phyloP scores from a whole-genome alignment of 129 eudicot genomes.

The Flaveria brownii region DNA sequence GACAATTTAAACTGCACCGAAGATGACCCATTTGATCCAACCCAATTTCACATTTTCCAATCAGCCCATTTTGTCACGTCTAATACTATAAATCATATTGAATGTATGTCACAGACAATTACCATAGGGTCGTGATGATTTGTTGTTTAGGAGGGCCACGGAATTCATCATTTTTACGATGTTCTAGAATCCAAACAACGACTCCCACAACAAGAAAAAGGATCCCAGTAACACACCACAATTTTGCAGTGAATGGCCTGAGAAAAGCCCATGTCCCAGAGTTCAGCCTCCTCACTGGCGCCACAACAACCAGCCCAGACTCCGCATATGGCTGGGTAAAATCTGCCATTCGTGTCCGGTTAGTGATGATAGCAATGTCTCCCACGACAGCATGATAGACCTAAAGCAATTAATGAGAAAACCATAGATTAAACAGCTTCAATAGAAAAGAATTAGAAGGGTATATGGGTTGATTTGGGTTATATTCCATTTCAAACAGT shows the following conservation, averaged over 20 bases:
- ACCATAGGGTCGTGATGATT: constrained; percentile 63
- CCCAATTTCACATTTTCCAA: neutral
- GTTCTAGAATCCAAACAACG: constrained; percentile 73
- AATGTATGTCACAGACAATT: constrained; percentile 19
- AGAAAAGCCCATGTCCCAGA: constrained; percentile 61
- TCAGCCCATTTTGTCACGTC: neutral
- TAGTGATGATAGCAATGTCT: constrained; percentile 58
- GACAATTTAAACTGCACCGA: neutral
- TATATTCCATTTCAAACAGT: neutral
- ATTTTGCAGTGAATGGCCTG: constrained; percentile 49
- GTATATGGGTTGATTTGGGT: neutral
- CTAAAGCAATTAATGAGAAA: constrained; percentile 27
- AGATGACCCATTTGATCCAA: neutral
- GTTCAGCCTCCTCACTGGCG: constrained; percentile 49
- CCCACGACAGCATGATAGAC: constrained; percentile 64
- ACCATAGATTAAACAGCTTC: neutral
- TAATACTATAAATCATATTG: constrained; percentile 1
- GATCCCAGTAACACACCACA: constrained; percentile 57
- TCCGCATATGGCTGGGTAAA: constrained; percentile 67
- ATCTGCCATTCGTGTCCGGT: constrained; percentile 59
- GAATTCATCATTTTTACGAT: constrained; percentile 66
- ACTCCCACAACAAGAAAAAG: constrained; percentile 57
- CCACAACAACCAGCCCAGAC: constrained; percentile 73
- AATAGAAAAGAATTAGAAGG: neutral
- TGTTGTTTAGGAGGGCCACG: constrained; percentile 74